Base-by-base conservation (phyloP, 1,284 basidiomycete genomes). In the Puccinia polysora region DNA sequence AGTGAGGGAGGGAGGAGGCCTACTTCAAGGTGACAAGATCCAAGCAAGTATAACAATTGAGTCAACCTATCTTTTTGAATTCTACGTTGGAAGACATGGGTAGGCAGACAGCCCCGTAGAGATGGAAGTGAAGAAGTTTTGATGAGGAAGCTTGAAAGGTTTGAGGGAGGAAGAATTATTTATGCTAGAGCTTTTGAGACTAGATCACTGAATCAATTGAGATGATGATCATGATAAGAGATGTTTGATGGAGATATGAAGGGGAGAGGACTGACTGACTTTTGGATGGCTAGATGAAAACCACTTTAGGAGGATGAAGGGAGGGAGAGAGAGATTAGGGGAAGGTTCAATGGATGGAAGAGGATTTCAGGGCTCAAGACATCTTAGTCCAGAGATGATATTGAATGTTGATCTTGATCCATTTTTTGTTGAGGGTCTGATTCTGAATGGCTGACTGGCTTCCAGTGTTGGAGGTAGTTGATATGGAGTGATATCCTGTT, bases 151-250 rank as follows among this genome's bases (percentile, higher is more conserved):
- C 15, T 56, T 12, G 38, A 15, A 36, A 36, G 20, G 14, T 23
- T 6, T 14, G 38, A 43, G 18, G 14, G 10, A 4, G 30, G 36
- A 32, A 1, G 23, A 53, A 36, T 2, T 6, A 43, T 56, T 58
- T 20, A 70, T 56, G 67, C 67, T 20, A 70, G 34, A n/a, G 67
- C 67, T 45, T 55, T 70, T 6, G 67, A 58, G 8, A 70, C 67
- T 36, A 70, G 32, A 20, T 70, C 23, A 59, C 67, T 70, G 25
- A 18, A 40, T 36, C 4, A 20, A 10, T 59, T 59, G n/a, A n/a
- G n/a, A 18, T 30, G n/a, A 5, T 10, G 20, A 23, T 18, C 14
- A 50, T 15, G 20, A 30, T 18, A 23, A 1, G 58, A 28, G 3
- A 53, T 20, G 2, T 30, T 6, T 47, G 38, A 4, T 4, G 18